phyloP scores from a whole-genome alignment of 192 early-diverging fungal genomes.

The Coemansia sp. region DNA sequence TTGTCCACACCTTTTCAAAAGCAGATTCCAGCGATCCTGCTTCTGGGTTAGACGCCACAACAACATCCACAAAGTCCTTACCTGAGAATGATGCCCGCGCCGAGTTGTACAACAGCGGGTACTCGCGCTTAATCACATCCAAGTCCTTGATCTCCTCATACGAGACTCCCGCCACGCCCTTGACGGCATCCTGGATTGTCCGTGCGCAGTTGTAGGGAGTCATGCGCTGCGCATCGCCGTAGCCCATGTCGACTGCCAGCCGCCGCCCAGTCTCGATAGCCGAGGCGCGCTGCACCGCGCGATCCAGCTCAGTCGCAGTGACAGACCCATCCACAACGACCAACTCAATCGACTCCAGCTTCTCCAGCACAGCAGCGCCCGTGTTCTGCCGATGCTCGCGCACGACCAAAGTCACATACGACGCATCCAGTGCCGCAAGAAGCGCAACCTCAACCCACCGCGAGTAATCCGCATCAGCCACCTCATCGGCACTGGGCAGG shows the following conservation, averaged over 20 bases:
- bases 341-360: slow-evolving; percentile 63
- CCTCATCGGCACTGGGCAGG: slow-evolving; percentile 31
- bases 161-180: slow-evolving; percentile 55
- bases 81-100: slow-evolving; percentile 68
- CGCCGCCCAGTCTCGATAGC: slow-evolving; percentile 78
- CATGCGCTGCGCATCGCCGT: slow-evolving; percentile 86
- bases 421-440: slow-evolving; percentile 69
- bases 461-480: slow-evolving; percentile 59
- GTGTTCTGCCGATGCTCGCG: slow-evolving; percentile 63
- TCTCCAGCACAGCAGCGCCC: slow-evolving; percentile 47
- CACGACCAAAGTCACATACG: slow-evolving; percentile 79
- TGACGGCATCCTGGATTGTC: slow-evolving; percentile 67
- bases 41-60: neutral
- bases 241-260: slow-evolving; percentile 77
- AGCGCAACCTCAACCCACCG: slow-evolving; percentile 73
- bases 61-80: slow-evolving; percentile 32
- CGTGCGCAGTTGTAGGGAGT: slow-evolving; percentile 72
- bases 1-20: neutral
- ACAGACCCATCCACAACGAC: slow-evolving; percentile 35
- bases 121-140: slow-evolving; percentile 71
- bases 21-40: neutral
- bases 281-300: slow-evolving; percentile 54
- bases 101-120: slow-evolving; percentile 81
- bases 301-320: slow-evolving; percentile 13
- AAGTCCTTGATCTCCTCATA: slow-evolving; percentile 68